Conservation (phyloP, 768 basidiomycete species). For the Paxillus ammoniavirescens region DNA sequence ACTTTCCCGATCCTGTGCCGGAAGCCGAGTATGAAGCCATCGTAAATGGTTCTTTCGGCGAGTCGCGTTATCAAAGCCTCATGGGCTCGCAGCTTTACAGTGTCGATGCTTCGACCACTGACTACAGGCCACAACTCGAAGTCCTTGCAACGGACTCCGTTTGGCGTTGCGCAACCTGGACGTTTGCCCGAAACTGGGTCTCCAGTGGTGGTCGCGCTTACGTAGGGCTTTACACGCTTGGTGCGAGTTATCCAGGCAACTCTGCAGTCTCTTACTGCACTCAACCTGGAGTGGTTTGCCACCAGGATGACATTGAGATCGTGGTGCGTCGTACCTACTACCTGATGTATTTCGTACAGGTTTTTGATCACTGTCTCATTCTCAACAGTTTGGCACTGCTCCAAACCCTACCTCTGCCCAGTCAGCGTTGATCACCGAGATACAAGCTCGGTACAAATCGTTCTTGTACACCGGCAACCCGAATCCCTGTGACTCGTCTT, state of each 20-base stretch:
- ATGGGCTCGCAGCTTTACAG: conserved; percentile 49
- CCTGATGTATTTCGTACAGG: background rate
- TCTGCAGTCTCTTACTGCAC: conserved; percentile 54
- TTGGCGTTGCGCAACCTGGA: conserved; percentile 72
- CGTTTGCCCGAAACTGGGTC: conserved; percentile 69
- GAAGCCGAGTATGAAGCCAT: conserved; percentile 36
- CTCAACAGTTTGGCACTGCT: conserved; percentile 49
- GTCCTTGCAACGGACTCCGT: conserved; percentile 63
- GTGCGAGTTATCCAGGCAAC: conserved; percentile 74
- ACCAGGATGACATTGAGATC: conserved; percentile 81
- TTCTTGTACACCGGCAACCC: conserved; percentile 66
- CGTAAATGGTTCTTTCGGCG: conserved; percentile 47
- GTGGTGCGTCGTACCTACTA: conserved; percentile 46
- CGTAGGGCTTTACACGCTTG: conserved; percentile 62
- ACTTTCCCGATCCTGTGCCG: conserved; percentile 40
- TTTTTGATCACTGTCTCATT: conserved; percentile 8
- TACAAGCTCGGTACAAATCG: conserved; percentile 65
- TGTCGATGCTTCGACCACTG: conserved; percentile 26
- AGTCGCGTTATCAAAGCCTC: conserved; percentile 41
- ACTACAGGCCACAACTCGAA: conserved; percentile 51
- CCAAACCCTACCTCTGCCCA: conserved; percentile 55
- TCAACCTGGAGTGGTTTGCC: conserved; percentile 59
- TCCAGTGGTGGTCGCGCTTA: conserved; percentile 61
- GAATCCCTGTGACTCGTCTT: conserved; percentile 47
- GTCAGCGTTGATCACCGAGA: conserved; percentile 56